Evolutionary conservation across 805 yeast species (phyloP), one percentile per base, ranked within the genome.

Genomic region (Saccharomycopsis vini): DNA sequence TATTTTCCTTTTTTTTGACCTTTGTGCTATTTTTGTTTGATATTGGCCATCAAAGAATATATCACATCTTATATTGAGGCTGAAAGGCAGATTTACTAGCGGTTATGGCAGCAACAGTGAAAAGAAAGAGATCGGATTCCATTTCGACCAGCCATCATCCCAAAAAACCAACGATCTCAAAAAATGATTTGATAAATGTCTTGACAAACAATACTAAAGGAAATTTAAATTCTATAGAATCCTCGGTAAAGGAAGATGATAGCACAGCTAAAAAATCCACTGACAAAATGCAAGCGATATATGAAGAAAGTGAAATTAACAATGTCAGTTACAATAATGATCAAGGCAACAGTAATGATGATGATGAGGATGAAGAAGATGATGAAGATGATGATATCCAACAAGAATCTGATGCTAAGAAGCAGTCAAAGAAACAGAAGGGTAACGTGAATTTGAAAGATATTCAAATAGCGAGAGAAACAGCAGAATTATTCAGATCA

Each of bases 401-500:
- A 18, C 51, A 47, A 7, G 50, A 47, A 9, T 40, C 28, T 9
- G 36, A 38, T 4, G 22, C 28, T 15, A 12, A 39, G 3, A 18
- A 33, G 3, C 20, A 19, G 4, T 21, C 31, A 7, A 40, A 43
- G 24, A 33, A 40, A 18, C 32, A 40, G 16, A 39, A 34, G 19
- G 38, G 30, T 4, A 36, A 43, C 13, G 16, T 32, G 6, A 39
- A 46, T 26, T 19, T 92, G 0, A 89, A 86, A 53, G 96, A 92
- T 46, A 78, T 90, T 37, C 95, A 90, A 55, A 73, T 83, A 2
- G 95, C 96, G 0, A 73, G 95, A 54, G 97, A 89, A 60, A 85
- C 97, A 1, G 92, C 95, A 1, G 97, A 89, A 60, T 66, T 90
- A 37, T 92, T 89, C 76, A 87, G 89, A 57, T 87, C 96, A 6